Conservation (phyloP, 1,139 yeast species). For the Taphrina confusa region DNA sequence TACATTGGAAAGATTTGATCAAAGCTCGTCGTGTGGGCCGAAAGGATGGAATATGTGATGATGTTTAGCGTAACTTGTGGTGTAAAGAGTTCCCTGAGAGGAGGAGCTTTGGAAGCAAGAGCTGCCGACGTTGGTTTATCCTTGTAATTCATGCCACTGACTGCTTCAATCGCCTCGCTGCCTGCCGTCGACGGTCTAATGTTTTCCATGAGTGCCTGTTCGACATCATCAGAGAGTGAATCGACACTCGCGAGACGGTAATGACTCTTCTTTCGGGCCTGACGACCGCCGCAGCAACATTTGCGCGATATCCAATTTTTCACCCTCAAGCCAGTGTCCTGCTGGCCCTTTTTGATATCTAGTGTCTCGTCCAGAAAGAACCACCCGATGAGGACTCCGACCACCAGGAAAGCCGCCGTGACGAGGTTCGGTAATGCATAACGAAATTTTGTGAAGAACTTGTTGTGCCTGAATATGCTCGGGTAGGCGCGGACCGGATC, state of each 20-base stretch:
- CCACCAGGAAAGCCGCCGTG: constrained; percentile 32
- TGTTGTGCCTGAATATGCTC: constrained; percentile 39
- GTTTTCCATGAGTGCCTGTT: constrained; percentile 6
- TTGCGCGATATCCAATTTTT: constrained; percentile 12
- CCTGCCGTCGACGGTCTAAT: constrained; percentile 22
- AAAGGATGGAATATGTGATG: constrained; percentile 8
- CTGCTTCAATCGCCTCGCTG: constrained; percentile 12
- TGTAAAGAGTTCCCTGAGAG: constrained; percentile 42
- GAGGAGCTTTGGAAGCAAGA: constrained; percentile 56
- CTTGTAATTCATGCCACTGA: constrained; percentile 29
- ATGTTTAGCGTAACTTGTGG: constrained; percentile 27
- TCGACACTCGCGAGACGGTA: constrained; percentile 20
- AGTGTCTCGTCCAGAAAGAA: constrained; percentile 63
- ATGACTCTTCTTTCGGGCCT: constrained; percentile 6
- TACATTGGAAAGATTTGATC: constrained; percentile 35
- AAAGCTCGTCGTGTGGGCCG: constrained; percentile 30
- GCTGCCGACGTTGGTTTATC: constrained; percentile 52
- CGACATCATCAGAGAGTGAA: constrained; percentile 17
- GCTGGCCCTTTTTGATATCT: constrained; percentile 46
- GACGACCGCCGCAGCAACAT: constrained; percentile 14
- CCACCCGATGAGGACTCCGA: constrained; percentile 51
- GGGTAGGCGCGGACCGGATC: constrained; percentile 47
- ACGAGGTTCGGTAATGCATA: constrained; percentile 64
- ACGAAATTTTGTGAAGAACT: constrained; percentile 53
- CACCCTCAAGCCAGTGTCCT: constrained; percentile 23